A percentile compares a stretch with the other conserved stretches of the same genome.
phyloP scores from a whole-genome alignment of 2,329 filamentous ascomycete genomes.

The Alternaria arbusti region DNA sequence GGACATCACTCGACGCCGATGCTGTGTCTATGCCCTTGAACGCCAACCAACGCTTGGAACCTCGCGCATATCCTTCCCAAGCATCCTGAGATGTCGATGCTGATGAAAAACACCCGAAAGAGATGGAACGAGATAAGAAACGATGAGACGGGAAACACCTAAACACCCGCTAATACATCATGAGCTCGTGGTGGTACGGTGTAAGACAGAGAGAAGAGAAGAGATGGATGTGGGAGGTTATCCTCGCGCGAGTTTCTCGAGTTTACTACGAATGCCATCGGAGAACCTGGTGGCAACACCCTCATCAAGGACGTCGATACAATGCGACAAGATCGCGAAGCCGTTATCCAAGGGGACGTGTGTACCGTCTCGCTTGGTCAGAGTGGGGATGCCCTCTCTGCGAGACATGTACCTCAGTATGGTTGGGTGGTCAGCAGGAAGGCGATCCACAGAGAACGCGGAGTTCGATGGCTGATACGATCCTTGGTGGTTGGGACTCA shows the following conservation, averaged over 20 bases:
- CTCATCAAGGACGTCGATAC: conserved; percentile 60
- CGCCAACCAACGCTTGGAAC: conserved; percentile 10
- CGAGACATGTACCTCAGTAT: conserved; percentile 61
- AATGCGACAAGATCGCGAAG: conserved; percentile 58
- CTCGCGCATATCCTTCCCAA: conserved; percentile 8
- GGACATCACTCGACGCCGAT: conserved; percentile 11
- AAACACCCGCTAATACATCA: conserved; percentile 10
- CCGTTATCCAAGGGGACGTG: conserved; percentile 56
- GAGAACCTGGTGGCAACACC: conserved; percentile 60
- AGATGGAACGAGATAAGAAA: conserved; percentile 14
- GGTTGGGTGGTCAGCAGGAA: conserved; percentile 59
- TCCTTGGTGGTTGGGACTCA: conserved; percentile 43
- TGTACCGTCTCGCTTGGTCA: conserved; percentile 59
- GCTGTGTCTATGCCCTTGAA: conserved; percentile 8
- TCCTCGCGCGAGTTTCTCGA: conserved; percentile 54
- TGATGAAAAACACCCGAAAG: conserved; percentile 21
- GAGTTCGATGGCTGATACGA: conserved; percentile 43
- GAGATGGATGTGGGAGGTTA: conserved; percentile 9
- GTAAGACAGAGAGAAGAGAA: conserved; percentile 6
- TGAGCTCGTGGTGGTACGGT: not conserved
- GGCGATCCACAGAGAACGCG: conserved; percentile 59
- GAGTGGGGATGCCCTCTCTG: conserved; percentile 59
- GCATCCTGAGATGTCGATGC: conserved; percentile 20
- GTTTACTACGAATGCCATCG: conserved; percentile 62
- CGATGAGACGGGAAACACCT: conserved; percentile 4